Evolutionary conservation across 148 eudicot species (phyloP).

Genomic region (Talinum fruticosum): DNA sequence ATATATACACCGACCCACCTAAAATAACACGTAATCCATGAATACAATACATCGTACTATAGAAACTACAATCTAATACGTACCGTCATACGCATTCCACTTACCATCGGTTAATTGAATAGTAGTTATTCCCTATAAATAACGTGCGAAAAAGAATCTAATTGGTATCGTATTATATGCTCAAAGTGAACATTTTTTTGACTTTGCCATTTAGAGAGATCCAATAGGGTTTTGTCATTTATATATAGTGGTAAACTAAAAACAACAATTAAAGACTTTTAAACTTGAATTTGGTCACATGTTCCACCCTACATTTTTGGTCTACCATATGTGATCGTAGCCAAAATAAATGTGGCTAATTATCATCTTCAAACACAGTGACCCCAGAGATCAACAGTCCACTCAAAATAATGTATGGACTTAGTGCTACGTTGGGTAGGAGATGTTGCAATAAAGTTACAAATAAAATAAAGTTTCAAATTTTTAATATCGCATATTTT

Average conservation of each 20-base stretch:
- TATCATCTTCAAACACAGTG: slow-evolving; percentile 2
- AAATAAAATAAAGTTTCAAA: no score
- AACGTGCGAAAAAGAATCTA: no score
- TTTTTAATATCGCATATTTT: no score
- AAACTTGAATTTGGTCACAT: not conserved
- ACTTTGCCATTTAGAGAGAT: not conserved
- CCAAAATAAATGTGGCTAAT: not conserved
- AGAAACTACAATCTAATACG: no score
- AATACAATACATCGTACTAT: no score
- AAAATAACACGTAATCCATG: no score
- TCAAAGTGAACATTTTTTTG: slow-evolving; percentile 12
- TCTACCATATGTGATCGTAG: not conserved
- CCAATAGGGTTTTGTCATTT: not conserved
- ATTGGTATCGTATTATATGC: no score
- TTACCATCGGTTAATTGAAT: no score
- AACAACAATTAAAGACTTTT: slow-evolving; percentile 6
- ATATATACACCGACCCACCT: no score
- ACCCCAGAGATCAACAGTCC: slow-evolving; percentile 1
- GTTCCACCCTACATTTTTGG: not conserved
- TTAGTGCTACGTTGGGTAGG: not conserved
- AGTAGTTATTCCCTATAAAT: no score
- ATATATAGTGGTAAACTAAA: not conserved
- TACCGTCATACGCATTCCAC: no score
- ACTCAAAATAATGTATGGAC: not conserved
- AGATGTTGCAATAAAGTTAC: no score